These are phyloP conservation scores for Psilocybe cubensis DNA, from an alignment of 768 basidiomycete species.

Conservation along the genomic window DNA sequence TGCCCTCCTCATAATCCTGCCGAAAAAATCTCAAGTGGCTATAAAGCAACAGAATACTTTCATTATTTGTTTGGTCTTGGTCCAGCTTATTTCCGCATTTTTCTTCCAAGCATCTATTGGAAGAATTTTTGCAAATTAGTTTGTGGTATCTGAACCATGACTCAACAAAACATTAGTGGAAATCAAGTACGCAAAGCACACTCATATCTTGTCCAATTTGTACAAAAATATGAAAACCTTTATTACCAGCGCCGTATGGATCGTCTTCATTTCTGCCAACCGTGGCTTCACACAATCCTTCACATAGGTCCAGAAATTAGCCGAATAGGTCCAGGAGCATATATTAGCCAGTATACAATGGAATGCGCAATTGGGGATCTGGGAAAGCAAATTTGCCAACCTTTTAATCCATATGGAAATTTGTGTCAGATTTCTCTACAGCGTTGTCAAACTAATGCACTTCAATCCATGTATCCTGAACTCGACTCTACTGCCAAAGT, in stretches of 20 bases:
- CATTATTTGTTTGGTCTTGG: conserved; percentile 36
- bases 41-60: conserved; percentile 40
- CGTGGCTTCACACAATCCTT: conserved; percentile 34
- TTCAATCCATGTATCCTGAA: conserved; percentile 12
- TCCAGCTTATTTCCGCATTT: conserved; percentile 29
- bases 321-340: conserved; percentile 27
- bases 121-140: conserved; percentile 37
- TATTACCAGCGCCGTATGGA: conserved; percentile 31
- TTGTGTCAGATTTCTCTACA: conserved; percentile 13
- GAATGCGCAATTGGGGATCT: conserved; percentile 35
- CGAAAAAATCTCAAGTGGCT: conserved; percentile 40
- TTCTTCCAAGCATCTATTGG: conserved; percentile 33
- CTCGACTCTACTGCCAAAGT: conserved; percentile 1
- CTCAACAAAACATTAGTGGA: conserved; percentile 24
- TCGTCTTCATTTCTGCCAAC: conserved; percentile 37
- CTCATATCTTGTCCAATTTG: conserved; percentile 24
- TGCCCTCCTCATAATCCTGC: conserved; percentile 31
- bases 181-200: conserved; percentile 19
- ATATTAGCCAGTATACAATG: conserved; percentile 30
- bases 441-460: conserved; percentile 15
- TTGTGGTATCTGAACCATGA: conserved; percentile 23
- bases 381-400: conserved; percentile 24
- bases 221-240: conserved; percentile 35
- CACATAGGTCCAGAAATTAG: conserved; percentile 33
- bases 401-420: conserved; percentile 18